Conservation (phyloP, 140 eudicot genomes). For the Bidens hawaiensis region DNA sequence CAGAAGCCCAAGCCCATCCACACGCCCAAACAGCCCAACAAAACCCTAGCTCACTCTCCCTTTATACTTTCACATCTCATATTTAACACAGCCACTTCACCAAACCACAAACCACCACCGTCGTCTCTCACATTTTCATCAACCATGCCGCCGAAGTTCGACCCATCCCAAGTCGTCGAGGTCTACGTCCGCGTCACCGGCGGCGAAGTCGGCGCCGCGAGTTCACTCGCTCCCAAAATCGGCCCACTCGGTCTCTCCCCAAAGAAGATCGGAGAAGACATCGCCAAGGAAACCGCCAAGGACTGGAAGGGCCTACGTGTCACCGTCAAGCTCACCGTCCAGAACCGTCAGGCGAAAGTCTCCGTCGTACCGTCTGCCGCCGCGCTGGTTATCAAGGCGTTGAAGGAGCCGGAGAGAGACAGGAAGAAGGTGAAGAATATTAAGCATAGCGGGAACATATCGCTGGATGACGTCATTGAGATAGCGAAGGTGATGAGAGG, state of each 20-base stretch:
- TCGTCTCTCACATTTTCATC: not conserved
- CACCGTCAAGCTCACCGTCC: conserved; percentile 43
- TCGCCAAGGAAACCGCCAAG: conserved; percentile 34
- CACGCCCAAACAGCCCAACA: not conserved
- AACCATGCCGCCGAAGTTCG: conserved; percentile 6
- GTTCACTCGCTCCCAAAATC: conserved; percentile 16
- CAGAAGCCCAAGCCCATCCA: too few relatives aligned
- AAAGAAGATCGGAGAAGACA: conserved; percentile 24
- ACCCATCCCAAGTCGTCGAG: conserved; percentile 8
- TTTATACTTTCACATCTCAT: conserved; percentile 14
- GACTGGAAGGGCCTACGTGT: conserved; percentile 46
- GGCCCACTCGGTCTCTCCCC: conserved; percentile 9
- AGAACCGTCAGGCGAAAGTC: conserved; percentile 44
- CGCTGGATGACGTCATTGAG: conserved; percentile 13
- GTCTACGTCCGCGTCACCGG: conserved; percentile 13
- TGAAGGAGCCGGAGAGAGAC: conserved; percentile 46
- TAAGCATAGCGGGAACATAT: conserved; percentile 34
- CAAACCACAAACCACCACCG: not conserved
- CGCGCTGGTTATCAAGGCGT: conserved; percentile 41
- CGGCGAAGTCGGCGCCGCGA: conserved; percentile 1
- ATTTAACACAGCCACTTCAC: not conserved
- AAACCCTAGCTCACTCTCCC: conserved; percentile 12
- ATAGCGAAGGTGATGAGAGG: conserved; percentile 25
- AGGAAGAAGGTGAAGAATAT: conserved; percentile 42
- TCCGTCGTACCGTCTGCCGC: conserved; percentile 40